Base-by-base conservation (phyloP, 2,329 filamentous ascomycete genomes). In the Botrytis hyacinthi region DNA sequence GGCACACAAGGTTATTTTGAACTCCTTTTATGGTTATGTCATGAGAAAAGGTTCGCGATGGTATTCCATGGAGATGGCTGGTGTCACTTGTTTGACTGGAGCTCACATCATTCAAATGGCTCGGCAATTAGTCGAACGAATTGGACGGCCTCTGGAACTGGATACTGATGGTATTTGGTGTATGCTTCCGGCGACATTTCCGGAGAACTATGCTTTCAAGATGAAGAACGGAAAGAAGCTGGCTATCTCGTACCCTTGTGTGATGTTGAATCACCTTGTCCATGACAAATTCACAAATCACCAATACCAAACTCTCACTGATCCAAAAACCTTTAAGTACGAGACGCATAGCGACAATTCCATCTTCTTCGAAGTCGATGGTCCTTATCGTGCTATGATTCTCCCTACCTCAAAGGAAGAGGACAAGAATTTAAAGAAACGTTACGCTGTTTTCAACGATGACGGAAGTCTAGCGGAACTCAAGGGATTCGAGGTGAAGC, bases 161-260 rank as follows among this genome's bases (percentile, higher is more conserved):
- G 96, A 99, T 82, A 99, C 96, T 4, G 96, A 99, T 81, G 96
- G 97, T 88, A 99, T 99, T 79, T 99, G 96, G 97, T 99, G 96
- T 84, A 99, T 99, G 88, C 87, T 99, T 78, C 96, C 96, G 0
- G 95, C 93, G 0, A 96, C 93, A 0, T 99, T 99, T 79, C 96
- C 96, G 0, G 96, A 99, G 80, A 98, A 99, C 82, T 98, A 98
- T 80, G 87, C 90, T 0, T 98, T 99, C 86, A 97, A 93, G 79
- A 84, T 98, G 78, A 97, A 95, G 83, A 97, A 95, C 78, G 96
- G 96, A 77, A 99, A 98, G 86, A 99, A 98, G 82, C 81, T 98
- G 74, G 87, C 92, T n/a, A 95, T 99, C 68, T 99, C 96, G 0
- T 99, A 99, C 80, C 96, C 96, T 73, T 99, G 96, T 82, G 94